phyloP scores from a whole-genome alignment of 306 rosid species.

The Medicago truncatula region DNA sequence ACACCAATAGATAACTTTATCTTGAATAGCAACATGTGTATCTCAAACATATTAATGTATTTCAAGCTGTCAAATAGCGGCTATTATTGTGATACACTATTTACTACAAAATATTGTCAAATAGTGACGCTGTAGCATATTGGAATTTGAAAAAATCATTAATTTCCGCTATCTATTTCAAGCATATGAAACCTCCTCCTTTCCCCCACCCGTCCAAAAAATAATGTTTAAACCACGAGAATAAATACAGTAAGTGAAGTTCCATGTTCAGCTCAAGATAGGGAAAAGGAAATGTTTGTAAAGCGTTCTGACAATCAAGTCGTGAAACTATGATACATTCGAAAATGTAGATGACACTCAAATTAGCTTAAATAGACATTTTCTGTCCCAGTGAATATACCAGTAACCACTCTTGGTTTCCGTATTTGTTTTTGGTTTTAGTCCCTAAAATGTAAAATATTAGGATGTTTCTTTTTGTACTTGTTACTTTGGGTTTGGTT shows the following conservation, averaged over 20 bases:
- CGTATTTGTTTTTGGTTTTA: neutral
- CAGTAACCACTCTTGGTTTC: neutral
- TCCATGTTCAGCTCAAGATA: neutral
- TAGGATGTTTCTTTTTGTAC: neutral
- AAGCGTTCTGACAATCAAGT: neutral
- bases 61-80: constrained; percentile 2
- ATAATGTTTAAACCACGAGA: neutral
- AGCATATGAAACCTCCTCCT: too few relatives aligned
- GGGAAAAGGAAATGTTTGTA: neutral
- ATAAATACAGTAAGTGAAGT: too few relatives aligned
- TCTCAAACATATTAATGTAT: constrained; percentile 22
- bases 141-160: neutral
- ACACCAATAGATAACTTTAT: neutral
- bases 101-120: neutral
- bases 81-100: neutral
- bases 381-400: neutral
- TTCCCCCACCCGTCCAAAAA: neutral
- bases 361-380: neutral
- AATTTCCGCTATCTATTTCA: neutral
- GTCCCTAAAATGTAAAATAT: neutral
- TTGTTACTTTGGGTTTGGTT: neutral
- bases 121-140: neutral
- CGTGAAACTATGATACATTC: neutral
- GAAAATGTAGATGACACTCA: neutral
- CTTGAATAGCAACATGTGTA: constrained; percentile 1